Percentiles rank a stretch among this genome's conserved stretches.
phyloP scores from a whole-genome alignment of 768 basidiomycete genomes.

The Leccinellum rugosiceps region DNA sequence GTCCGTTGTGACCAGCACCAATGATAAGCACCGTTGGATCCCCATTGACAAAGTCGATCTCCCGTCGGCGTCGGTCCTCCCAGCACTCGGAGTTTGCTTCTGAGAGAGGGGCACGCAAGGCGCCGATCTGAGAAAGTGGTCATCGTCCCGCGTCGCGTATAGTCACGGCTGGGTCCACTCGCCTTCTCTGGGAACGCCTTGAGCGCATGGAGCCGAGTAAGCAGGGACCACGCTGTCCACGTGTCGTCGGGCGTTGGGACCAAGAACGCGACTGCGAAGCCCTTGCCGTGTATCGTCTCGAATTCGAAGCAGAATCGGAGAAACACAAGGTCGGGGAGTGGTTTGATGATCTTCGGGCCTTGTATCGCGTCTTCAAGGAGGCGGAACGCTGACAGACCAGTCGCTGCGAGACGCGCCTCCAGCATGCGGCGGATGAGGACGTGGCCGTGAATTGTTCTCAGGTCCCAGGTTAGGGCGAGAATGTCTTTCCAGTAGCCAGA shows the following conservation, averaged over 20 bases:
- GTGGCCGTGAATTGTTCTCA: constrained; percentile 45
- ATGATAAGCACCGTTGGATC: constrained; percentile 59
- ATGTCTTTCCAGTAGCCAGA: constrained; percentile 49
- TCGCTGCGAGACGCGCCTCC: constrained; percentile 32
- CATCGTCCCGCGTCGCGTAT: not conserved
- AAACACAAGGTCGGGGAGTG: constrained; percentile 54
- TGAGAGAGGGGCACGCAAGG: constrained; percentile 35
- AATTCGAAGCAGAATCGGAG: constrained; percentile 56
- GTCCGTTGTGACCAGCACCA: constrained; percentile 65
- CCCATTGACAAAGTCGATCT: constrained; percentile 41
- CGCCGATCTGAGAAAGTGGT: constrained; percentile 27
- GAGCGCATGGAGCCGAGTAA: constrained; percentile 57
- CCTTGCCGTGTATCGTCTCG: constrained; percentile 44
- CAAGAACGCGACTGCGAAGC: constrained; percentile 52
- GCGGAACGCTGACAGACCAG: constrained; percentile 15
- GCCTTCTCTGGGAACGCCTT: constrained; percentile 48
- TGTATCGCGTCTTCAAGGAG: constrained; percentile 24
- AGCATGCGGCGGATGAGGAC: constrained; percentile 36
- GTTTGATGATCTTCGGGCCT: constrained; percentile 33
- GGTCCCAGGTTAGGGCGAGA: constrained; percentile 50
- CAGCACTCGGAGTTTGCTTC: constrained; percentile 45
- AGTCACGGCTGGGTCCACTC: not conserved
- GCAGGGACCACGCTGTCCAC: constrained; percentile 61
- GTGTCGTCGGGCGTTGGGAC: constrained; percentile 33
- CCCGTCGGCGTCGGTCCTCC: constrained; percentile 41